Conservation (phyloP, 2,329 filamentous ascomycete genomes). For the Aureobasidium namibiae region DNA sequence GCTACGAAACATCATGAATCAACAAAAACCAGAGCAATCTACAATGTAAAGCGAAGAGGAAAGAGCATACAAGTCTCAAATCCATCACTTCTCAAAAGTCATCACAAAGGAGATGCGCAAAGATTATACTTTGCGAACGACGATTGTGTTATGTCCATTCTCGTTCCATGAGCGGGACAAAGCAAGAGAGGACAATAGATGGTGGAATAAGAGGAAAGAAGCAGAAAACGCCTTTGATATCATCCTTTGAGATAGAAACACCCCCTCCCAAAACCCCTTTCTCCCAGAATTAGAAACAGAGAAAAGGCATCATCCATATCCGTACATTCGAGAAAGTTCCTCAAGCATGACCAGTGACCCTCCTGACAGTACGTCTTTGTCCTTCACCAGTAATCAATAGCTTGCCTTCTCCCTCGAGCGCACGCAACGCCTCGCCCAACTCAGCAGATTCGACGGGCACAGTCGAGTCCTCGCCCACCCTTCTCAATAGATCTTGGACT, state of each 20-base stretch:
- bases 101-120: neutral
- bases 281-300: neutral
- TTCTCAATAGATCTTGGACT: constrained; percentile 69
- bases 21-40: neutral
- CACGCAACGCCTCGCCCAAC: constrained; percentile 72
- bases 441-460: constrained; percentile 66
- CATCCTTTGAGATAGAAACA: neutral
- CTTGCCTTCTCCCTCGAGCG: constrained; percentile 75
- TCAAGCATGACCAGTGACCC: constrained; percentile 51
- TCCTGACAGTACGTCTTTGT: constrained; percentile 68
- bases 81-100: neutral
- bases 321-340: neutral
- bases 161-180: neutral
- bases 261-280: neutral
- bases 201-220: neutral
- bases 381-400: constrained; percentile 80
- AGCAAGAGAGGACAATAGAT: neutral
- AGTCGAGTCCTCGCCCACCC: constrained; percentile 62
- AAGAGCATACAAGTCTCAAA: neutral
- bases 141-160: neutral
- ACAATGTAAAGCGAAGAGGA: neutral
- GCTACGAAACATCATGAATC: constrained; percentile 1
- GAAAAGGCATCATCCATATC: neutral
- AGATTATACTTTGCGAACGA: neutral
- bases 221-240: constrained; percentile 2